Evolutionary conservation across 2,329 filamentous ascomycete species (phyloP).

Genomic region (Bipolaris cookei): DNA sequence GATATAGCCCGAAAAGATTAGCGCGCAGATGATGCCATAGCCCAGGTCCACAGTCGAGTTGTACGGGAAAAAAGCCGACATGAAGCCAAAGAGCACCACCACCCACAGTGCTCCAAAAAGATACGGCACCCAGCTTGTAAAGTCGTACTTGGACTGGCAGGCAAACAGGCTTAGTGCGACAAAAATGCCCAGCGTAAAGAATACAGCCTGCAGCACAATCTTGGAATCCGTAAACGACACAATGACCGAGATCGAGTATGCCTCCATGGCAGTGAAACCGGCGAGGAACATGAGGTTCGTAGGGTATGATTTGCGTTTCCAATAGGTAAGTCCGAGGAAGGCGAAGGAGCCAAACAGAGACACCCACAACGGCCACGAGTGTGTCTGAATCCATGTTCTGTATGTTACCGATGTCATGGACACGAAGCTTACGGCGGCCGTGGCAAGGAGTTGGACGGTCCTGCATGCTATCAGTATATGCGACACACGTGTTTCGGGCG

Average conservation of each 20-base stretch:
- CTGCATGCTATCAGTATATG: constrained; percentile 45
- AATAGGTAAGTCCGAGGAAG: constrained; percentile 49
- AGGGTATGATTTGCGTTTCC: constrained; percentile 72
- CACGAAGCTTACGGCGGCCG: constrained; percentile 77
- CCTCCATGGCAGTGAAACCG: constrained; percentile 89
- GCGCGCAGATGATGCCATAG: constrained; percentile 79
- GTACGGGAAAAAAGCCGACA: constrained; percentile 86
- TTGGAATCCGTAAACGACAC: constrained; percentile 85
- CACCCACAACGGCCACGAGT: constrained; percentile 83
- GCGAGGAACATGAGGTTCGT: constrained; percentile 92
- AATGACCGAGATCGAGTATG: constrained; percentile 90
- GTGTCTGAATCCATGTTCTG: constrained; percentile 83
- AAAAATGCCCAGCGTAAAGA: constrained; percentile 77
- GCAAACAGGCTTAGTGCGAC: constrained; percentile 77
- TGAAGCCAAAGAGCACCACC: constrained; percentile 89
- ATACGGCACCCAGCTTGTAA: constrained; percentile 96
- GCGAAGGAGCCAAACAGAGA: constrained; percentile 64
- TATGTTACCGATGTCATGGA: constrained; percentile 85
- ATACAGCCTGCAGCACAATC: constrained; percentile 87
- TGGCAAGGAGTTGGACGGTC: constrained; percentile 89
- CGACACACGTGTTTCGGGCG: background rate
- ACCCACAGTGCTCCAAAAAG: constrained; percentile 91
- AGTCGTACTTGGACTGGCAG: constrained; percentile 98
- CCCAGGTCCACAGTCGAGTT: constrained; percentile 82
- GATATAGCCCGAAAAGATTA: constrained; percentile 94